Percentiles rank a stretch among this genome's conserved stretches.
phyloP scores from a whole-genome alignment of 78 protist species.

The Diacronema lutheri region DNA sequence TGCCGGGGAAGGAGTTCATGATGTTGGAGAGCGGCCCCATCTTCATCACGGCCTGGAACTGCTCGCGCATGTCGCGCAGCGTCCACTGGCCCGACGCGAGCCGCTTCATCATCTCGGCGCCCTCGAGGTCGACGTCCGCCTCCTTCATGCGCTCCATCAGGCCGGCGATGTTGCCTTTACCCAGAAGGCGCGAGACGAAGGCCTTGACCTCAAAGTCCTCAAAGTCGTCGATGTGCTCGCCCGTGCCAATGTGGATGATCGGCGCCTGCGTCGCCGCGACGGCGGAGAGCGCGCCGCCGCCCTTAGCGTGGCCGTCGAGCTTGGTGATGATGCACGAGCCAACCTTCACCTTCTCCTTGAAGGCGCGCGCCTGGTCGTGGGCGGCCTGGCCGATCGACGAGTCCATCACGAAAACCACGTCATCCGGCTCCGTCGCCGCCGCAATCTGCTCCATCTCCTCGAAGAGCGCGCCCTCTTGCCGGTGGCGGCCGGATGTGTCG shows the following conservation, averaged over 20 bases:
- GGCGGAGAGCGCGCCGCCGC: constrained; percentile 96
- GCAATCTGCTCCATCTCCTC: constrained; percentile 92
- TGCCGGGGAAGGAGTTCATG: constrained; percentile 1
- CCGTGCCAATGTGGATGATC: constrained; percentile 43
- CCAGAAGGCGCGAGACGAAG: constrained; percentile 88
- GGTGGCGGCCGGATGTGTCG: constrained; percentile 97
- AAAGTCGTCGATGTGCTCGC: constrained; percentile 89
- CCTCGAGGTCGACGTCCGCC: constrained; percentile 57
- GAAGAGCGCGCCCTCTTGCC: constrained; percentile 77
- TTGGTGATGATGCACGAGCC: constrained; percentile 97
- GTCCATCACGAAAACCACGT: constrained; percentile 95
- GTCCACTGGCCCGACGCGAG: constrained; percentile 79
- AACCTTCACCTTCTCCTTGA: constrained; percentile 64
- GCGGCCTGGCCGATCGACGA: constrained; percentile 79
- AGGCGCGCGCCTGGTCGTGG: constrained; percentile 27
- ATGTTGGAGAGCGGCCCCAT: constrained; percentile 83
- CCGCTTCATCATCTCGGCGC: constrained; percentile 53
- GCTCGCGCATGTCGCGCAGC: constrained; percentile 92
- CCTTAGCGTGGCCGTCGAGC: constrained; percentile 98
- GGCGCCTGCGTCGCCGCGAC: constrained; percentile 38
- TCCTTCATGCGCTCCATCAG: constrained; percentile 49
- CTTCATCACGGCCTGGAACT: constrained; percentile 78
- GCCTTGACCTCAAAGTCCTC: constrained; percentile 78
- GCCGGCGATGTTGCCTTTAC: constrained; percentile 48
- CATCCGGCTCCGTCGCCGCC: constrained; percentile 73